These are phyloP conservation scores for Pisolithus microcarpus DNA, from an alignment of 768 basidiomycete species.

Conservation along the genomic window DNA sequence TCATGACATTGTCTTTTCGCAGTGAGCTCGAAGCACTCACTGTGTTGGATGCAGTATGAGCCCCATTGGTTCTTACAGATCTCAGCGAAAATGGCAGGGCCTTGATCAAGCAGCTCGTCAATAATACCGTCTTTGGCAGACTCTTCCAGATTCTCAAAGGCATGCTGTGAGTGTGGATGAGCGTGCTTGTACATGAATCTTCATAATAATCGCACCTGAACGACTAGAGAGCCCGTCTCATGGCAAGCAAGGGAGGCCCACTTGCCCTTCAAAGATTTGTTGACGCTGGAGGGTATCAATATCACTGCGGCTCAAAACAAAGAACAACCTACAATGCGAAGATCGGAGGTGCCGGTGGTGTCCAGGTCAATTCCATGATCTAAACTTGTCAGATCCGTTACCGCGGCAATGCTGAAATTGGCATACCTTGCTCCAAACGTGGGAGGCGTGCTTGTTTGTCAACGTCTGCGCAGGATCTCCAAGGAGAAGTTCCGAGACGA, in stretches of 20 bases:
- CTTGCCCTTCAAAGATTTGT: conserved; percentile 80
- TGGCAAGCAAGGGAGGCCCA: conserved; percentile 88
- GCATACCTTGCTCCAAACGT: conserved; percentile 83
- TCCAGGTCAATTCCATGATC: conserved; percentile 91
- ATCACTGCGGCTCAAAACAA: not conserved
- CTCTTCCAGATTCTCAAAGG: conserved; percentile 80
- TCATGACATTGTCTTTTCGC: not conserved
- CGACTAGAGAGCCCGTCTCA: conserved; percentile 83
- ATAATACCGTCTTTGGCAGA: conserved; percentile 80
- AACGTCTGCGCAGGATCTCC: conserved; percentile 82
- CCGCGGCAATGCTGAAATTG: not conserved
- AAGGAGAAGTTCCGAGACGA: conserved; percentile 77
- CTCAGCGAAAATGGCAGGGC: conserved; percentile 58
- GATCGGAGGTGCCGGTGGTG: conserved; percentile 79
- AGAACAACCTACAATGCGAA: conserved; percentile 61
- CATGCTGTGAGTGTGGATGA: conserved; percentile 44
- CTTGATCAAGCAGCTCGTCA: conserved; percentile 74
- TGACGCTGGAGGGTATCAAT: conserved; percentile 47
- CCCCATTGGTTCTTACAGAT: conserved; percentile 88
- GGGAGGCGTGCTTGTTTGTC: conserved; percentile 86
- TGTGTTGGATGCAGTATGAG: conserved; percentile 80
- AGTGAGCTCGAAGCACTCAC: conserved; percentile 37
- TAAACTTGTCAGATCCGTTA: conserved; percentile 21
- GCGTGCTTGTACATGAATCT: not conserved
- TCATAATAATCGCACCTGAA: conserved; percentile 48